These are phyloP conservation scores for Diaporthe ampelina DNA, from an alignment of 2,329 filamentous ascomycete species.

Conservation along the genomic window DNA sequence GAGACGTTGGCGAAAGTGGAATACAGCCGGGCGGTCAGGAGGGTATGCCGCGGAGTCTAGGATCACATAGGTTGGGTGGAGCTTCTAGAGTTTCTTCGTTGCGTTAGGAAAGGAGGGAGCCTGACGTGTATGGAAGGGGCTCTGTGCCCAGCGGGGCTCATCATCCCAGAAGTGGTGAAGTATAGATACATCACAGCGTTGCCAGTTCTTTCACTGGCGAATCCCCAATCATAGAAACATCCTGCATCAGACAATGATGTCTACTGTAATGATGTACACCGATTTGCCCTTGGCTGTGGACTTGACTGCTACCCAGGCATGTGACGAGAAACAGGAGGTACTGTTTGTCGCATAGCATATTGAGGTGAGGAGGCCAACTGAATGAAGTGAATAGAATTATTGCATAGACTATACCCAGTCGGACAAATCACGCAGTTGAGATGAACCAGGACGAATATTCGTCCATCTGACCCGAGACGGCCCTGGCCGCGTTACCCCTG, in stretches of 20 bases:
- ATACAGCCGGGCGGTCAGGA: background rate
- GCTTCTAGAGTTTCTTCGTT: background rate
- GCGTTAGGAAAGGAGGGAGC: background rate
- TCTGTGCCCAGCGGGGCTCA: background rate
- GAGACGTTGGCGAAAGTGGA: background rate
- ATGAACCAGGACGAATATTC: slow-evolving; percentile 9
- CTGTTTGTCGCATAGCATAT: background rate
- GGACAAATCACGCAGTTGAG: background rate
- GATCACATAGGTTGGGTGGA: background rate
- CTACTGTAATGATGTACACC: background rate
- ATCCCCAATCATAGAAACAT: slow-evolving; percentile 19
- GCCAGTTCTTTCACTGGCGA: background rate
- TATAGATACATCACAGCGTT: slow-evolving; percentile 6
- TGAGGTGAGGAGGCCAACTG: background rate
- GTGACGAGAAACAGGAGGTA: background rate
- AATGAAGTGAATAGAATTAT: background rate
- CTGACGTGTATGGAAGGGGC: background rate
- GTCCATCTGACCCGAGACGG: slow-evolving; percentile 22
- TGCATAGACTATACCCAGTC: background rate
- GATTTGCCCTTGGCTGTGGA: background rate
- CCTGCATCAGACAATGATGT: background rate
- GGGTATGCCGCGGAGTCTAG: too few relatives aligned
- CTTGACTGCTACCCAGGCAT: background rate
- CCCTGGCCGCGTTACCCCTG: slow-evolving; percentile 18
- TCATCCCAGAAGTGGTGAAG: slow-evolving; percentile 2